Base-by-base conservation (phyloP, 371 early-diverging fungal species). In the Mucor piriformis region DNA sequence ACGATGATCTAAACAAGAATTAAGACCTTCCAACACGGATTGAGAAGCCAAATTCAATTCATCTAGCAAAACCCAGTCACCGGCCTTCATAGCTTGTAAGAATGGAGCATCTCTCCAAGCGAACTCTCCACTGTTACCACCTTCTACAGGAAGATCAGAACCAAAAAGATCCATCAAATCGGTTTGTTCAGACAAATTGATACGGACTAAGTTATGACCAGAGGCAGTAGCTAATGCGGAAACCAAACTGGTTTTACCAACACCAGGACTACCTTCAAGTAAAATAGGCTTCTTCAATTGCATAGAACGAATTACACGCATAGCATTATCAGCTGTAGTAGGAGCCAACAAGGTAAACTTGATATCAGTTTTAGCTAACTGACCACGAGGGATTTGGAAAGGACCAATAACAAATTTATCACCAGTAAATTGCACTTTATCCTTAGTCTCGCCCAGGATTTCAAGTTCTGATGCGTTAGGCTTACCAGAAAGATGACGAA, bases 101-200 rank as follows among this genome's bases (percentile, higher is more conserved):
- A 99, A 98, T 5, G 97, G 95, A 15, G 99, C 98, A 68, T 98
- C 97, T 58, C 95, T 79, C 98, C 98, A 98, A 8, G 92, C 92
- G 74, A 98, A 97, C 66, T 92, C 91, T 33, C 95, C 93, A 52
- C 87, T 88, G 25, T 76, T 76, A 10, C 93, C 93, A 34, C 89
- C 92, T 70, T 96, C 97, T 0, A 93, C 94, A 2, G 99, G 99
- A 53, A 98, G 75, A 81, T 98, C 98, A 13, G 95, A 90, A 57
- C 99, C 99, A 81, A 99, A 95, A 38, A 99, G 81, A 79, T 99
- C 99, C 87, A 93, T 94, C 64, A 99, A 73, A 72, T 99, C 99
- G 0, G 99, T 99, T 71, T 99, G 98, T 64, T 99, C 99, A 21
- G 95, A 95, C 57, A 99, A 77, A 76, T 99, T 99, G 81, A 99